Percentiles rank a stretch among this genome's conserved stretches.
These are phyloP conservation scores for Quercus lobata DNA, from an alignment of 331 rosid genomes.

Conservation along the genomic window DNA sequence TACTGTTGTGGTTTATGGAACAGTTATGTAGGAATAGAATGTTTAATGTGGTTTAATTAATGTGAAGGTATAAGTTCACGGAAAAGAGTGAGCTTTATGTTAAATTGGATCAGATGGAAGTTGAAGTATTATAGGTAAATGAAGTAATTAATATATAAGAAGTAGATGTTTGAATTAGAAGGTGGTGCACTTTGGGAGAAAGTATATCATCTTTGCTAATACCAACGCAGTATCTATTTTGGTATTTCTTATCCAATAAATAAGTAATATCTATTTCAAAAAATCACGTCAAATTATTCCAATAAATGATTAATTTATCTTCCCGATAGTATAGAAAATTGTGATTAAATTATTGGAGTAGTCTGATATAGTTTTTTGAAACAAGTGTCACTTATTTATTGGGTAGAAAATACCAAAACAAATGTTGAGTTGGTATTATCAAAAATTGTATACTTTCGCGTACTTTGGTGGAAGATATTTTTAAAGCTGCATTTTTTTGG, in stretches of 20 bases:
- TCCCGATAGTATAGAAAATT: rapidly evolving
- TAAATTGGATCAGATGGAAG: neutral
- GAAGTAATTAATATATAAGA: neutral
- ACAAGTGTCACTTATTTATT: rapidly evolving
- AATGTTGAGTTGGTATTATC: too few species aligned
- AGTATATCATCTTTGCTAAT: too few species aligned
- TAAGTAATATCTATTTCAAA: too few species aligned
- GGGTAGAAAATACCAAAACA: too few species aligned
- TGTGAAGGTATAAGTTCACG: neutral
- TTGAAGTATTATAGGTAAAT: neutral
- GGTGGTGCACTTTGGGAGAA: neutral
- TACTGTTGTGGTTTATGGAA: conserved; percentile 15
- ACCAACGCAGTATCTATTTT: too few species aligned
- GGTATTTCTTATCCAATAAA: too few species aligned
- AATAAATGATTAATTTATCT: too few species aligned
- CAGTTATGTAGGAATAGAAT: conserved; percentile 19
- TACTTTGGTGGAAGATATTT: neutral
- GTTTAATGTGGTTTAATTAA: neutral
- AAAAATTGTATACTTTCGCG: too few species aligned
- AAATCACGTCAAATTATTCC: rapidly evolving
- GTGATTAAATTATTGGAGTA: too few species aligned
- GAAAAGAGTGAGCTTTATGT: conserved; percentile 1
- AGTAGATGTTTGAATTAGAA: neutral
- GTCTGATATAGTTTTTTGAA: rapidly evolving
- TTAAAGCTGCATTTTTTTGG: too few species aligned